Conservation (phyloP, 2,329 filamentous ascomycete species). For the Fusarium caatingaense region DNA sequence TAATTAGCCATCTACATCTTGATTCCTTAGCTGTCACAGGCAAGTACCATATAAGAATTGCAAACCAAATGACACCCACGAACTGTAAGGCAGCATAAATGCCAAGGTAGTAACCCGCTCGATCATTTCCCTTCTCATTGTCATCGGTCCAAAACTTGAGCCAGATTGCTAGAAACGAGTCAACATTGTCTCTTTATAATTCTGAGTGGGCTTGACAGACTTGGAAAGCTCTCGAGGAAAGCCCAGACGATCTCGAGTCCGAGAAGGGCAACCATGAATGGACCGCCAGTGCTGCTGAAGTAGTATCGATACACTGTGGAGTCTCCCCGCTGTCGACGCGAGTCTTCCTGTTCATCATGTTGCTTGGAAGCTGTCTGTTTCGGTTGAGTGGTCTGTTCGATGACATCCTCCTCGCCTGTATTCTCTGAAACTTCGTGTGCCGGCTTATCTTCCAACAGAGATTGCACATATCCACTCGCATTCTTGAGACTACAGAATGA, state of each 20-base stretch:
- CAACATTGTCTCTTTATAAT: neutral
- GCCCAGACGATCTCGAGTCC: conserved; percentile 42
- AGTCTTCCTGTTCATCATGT: conserved; percentile 20
- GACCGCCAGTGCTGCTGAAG: conserved; percentile 45
- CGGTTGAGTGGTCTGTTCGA: neutral
- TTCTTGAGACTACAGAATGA: conserved; percentile 37
- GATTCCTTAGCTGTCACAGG: no score
- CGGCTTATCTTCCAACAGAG: neutral
- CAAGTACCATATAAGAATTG: conserved; percentile 37
- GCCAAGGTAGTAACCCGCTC: conserved; percentile 41
- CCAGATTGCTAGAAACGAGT: conserved; percentile 45
- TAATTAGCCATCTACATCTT: neutral
- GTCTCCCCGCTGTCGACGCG: conserved; percentile 47
- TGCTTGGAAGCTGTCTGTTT: conserved; percentile 21
- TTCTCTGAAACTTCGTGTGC: neutral
- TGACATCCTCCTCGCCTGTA: neutral
- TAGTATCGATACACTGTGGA: conserved; percentile 47
- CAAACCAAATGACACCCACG: conserved; percentile 37
- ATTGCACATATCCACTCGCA: conserved; percentile 20
- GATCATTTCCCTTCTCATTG: conserved; percentile 11
- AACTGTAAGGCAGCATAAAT: conserved; percentile 44
- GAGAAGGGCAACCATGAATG: conserved; percentile 39
- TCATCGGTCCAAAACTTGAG: conserved; percentile 48
- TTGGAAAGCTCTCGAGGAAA: conserved; percentile 47
- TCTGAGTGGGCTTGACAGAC: conserved; percentile 23